phyloP scores from a whole-genome alignment of 2,329 filamentous ascomycete genomes.

The Colletotrichum shisoi region DNA sequence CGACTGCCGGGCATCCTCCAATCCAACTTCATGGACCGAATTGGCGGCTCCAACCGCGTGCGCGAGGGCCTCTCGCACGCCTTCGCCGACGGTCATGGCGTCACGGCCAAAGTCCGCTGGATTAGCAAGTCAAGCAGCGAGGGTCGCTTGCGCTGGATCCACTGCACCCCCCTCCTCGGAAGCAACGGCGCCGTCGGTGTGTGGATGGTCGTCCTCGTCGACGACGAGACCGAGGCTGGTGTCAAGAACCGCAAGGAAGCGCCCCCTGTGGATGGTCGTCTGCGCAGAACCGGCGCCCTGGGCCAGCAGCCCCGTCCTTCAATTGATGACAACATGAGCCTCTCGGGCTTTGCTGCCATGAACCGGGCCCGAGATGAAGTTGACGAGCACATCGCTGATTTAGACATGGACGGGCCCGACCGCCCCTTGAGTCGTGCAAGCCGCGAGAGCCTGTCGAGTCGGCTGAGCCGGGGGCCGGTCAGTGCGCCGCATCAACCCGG shows the following conservation, averaged over 20 bases:
- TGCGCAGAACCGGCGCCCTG: conserved; percentile 24
- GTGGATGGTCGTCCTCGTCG: conserved; percentile 79
- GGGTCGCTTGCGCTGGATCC: conserved; percentile 75
- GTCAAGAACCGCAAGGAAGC: conserved; percentile 39
- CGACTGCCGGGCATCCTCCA: conserved; percentile 73
- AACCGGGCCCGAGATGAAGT: conserved; percentile 29
- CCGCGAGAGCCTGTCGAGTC: conserved; percentile 26
- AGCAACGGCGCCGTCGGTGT: conserved; percentile 73
- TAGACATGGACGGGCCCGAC: conserved; percentile 10
- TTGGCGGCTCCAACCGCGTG: conserved; percentile 59
- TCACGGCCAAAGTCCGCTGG: conserved; percentile 80
- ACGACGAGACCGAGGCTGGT: conserved; percentile 60
- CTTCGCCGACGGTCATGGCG: conserved; percentile 71
- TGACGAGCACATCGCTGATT: conserved; percentile 10
- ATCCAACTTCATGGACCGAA: conserved; percentile 62
- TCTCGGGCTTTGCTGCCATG: conserved; percentile 39
- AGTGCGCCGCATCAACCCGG: neutral
- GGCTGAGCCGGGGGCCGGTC: conserved; percentile 13
- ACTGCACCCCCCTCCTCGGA: conserved; percentile 76
- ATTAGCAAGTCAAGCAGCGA: conserved; percentile 61
- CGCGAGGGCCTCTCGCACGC: conserved; percentile 63
- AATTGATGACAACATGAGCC: conserved; percentile 40
- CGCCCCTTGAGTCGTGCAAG: conserved; percentile 30
- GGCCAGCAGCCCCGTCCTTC: conserved; percentile 19
- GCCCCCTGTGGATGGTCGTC: conserved; percentile 42